These are phyloP conservation scores for Eremochloa ophiuroides DNA, from an alignment of 176 grass and related monocot genomes.

Conservation along the genomic window DNA sequence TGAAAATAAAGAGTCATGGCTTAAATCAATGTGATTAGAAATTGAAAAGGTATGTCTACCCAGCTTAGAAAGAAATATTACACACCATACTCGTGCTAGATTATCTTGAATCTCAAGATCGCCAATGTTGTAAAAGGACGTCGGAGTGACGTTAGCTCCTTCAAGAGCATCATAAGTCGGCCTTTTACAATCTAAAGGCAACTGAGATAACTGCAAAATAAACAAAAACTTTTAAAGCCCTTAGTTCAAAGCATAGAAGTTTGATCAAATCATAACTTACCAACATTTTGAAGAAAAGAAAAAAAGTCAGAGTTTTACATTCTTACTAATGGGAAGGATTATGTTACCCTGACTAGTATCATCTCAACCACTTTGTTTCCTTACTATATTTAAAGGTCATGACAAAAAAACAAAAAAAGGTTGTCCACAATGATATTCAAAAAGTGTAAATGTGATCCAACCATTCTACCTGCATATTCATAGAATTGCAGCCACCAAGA, in stretches of 20 bases:
- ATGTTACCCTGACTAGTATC: neutral
- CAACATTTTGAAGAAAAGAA: constrained; percentile 1
- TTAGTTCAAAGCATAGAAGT: constrained; percentile 7
- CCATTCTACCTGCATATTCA: constrained; percentile 91
- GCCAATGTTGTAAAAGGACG: constrained; percentile 92
- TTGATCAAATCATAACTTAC: constrained; percentile 10
- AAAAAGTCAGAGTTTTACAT: neutral
- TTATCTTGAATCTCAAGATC: constrained; percentile 98
- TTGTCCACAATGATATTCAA: neutral
- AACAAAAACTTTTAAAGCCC: neutral
- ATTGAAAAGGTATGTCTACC: constrained; percentile 15
- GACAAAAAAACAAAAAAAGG: neutral
- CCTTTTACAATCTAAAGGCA: constrained; percentile 70
- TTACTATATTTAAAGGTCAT: constrained; percentile 1
- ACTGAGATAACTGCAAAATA: constrained; percentile 69
- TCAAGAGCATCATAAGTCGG: constrained; percentile 78
- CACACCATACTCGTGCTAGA: constrained; percentile 85
- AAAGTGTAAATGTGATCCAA: neutral
- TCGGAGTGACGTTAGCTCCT: constrained; percentile 70
- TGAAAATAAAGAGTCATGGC: constrained; percentile 12
- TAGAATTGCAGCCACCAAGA: constrained; percentile 94
- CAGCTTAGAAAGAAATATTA: constrained; percentile 15
- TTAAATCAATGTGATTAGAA: constrained; percentile 11
- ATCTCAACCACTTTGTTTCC: neutral
- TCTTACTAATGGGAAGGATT: constrained; percentile 7